Base-by-base conservation (phyloP, 257 asterid species). In the Nicotiana obtusifolia region DNA sequence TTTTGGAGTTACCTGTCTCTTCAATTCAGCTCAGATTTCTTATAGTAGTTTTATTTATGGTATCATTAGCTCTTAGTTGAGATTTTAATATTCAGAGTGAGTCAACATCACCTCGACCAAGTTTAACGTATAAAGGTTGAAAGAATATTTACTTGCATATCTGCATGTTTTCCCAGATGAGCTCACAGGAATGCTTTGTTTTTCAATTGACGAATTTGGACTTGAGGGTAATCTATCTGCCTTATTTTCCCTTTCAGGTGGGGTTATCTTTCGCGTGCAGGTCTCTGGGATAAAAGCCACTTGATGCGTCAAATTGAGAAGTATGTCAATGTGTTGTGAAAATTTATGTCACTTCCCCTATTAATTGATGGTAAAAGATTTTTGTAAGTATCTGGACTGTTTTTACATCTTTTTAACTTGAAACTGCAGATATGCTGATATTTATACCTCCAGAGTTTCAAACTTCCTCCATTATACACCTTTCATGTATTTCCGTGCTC, bases 231-330 rank as follows among this genome's bases (percentile, higher is more conserved):
- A 20, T 60, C 76, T 37, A 35, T 41, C 66, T 28, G 61, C 73
- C 67, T 61, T 78, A 31, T 80, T 82, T 80, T 59, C 61, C 78
- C 67, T 86, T 90, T 85, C 90, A 94, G 98, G 87, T 94, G 98
- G 98, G 98, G 98, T 65, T 94, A 84, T 76, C 91, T 94, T 81
- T 94, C 98, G 14, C 95, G 98, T 81, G 98, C 98, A 79, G 98
- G 98, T 68, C 87, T 94, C 78, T 94, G 98, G 98, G 98, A 94
- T 91, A 94, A 94, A 88, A 94, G 98, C 87, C 98, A 94, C 90
- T 85, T 94, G 37, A 94, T 94, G 98, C 90, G 98, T 85, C 98
- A 94, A 85, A 94, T 94, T 41, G 98, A 94, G 88, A 94, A 94
- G 98, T 94, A 90, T 54, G 89, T 80, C 73, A 76, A 84, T 81